Percentiles rank a stretch among this genome's conserved stretches.
These are phyloP conservation scores for Sporothrix euskadiensis DNA, from an alignment of 2,329 filamentous ascomycete species.

Conservation along the genomic window DNA sequence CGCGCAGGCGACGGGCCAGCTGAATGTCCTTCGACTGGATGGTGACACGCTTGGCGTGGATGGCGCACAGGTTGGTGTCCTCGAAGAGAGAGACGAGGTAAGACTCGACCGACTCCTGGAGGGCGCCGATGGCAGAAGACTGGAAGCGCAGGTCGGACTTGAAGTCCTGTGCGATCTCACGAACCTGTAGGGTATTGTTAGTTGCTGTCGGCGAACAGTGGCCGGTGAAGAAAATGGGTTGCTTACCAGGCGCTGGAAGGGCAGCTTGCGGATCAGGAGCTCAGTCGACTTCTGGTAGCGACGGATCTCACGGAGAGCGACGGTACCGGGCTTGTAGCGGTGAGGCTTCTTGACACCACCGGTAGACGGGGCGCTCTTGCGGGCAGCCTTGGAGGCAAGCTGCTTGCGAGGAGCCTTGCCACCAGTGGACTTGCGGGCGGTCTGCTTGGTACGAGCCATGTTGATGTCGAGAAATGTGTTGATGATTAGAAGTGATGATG, in stretches of 20 bases:
- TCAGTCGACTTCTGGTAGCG: constrained; percentile 98
- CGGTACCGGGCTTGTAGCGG: constrained; percentile 86
- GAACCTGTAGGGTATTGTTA: constrained; percentile 54
- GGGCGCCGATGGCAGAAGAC: constrained; percentile 92
- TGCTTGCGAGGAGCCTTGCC: constrained; percentile 87
- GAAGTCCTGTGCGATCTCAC: constrained; percentile 95
- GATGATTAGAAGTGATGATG: constrained; percentile 28
- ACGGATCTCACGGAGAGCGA: constrained; percentile 97
- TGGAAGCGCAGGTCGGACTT: constrained; percentile 97
- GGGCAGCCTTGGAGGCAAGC: constrained; percentile 98
- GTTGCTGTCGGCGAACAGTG: background rate
- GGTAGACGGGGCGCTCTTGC: constrained; percentile 96
- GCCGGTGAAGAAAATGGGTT: background rate
- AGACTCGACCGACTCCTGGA: constrained; percentile 98
- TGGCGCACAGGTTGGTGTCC: constrained; percentile 97
- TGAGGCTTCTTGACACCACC: constrained; percentile 97
- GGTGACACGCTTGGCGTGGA: constrained; percentile 99
- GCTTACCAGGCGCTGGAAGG: constrained; percentile 88
- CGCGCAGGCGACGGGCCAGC: constrained; percentile 90
- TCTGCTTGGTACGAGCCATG: constrained; percentile 68
- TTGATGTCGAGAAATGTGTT: constrained; percentile 38
- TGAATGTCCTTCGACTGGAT: constrained; percentile 98
- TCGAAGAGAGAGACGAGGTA: constrained; percentile 98
- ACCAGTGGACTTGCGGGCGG: constrained; percentile 74
- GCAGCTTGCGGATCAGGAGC: constrained; percentile 93